Evolutionary conservation across 345 rosid species (phyloP).

Genomic region (Streptanthus diversifolius): DNA sequence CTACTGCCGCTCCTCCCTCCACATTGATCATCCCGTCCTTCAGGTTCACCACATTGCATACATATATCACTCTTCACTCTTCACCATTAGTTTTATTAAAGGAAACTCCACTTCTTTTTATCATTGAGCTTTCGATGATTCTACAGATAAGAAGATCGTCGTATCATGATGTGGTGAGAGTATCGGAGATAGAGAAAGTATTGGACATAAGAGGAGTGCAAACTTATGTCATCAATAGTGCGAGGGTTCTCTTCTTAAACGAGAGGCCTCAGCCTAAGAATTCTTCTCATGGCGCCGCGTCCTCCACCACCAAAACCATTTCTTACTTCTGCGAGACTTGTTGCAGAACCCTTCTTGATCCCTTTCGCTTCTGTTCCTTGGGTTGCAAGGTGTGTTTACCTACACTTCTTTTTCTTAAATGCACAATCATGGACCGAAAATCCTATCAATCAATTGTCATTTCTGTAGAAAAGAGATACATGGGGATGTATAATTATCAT

Average conservation of each 20-base stretch:
- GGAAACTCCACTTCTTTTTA: not conserved
- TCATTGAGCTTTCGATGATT: not conserved
- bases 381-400: conserved; percentile 72
- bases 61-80: not conserved
- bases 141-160: conserved; percentile 80
- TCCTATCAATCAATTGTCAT: not conserved
- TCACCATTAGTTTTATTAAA: conserved; percentile 5
- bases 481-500: not conserved
- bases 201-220: conserved; percentile 81
- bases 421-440: not conserved
- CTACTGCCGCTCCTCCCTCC: conserved; percentile 76
- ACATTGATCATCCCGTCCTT: conserved; percentile 71
- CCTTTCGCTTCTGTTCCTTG: conserved; percentile 87
- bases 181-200: conserved; percentile 65
- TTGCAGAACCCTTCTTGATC: conserved; percentile 74
- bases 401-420: not conserved
- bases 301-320: conserved; percentile 37
- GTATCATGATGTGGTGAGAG: conserved; percentile 88
- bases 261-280: conserved; percentile 61
- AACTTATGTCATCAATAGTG: conserved; percentile 88
- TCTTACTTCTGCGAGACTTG: conserved; percentile 77
- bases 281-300: conserved; percentile 16
- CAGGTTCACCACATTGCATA: conserved; percentile 46
- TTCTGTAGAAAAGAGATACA: not conserved
- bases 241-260: conserved; percentile 73